phyloP scores from a whole-genome alignment of 495 filamentous ascomycete genomes.

The Aspergillus hancockii region DNA sequence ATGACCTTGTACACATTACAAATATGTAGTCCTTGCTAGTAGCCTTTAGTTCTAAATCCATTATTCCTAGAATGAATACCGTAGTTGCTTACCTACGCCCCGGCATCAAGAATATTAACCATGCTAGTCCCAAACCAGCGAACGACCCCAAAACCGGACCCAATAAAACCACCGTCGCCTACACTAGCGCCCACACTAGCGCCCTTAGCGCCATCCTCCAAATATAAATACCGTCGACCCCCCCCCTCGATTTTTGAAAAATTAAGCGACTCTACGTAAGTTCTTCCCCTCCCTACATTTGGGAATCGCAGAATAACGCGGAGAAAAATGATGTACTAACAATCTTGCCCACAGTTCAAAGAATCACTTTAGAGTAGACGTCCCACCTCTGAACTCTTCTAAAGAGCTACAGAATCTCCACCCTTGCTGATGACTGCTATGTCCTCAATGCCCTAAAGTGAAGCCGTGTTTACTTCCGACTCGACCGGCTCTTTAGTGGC shows the following conservation, averaged over 20 bases:
- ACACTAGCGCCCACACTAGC: constrained; percentile 25
- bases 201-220: neutral
- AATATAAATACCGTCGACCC: constrained; percentile 27
- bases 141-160: too few species aligned
- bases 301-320: constrained; percentile 9
- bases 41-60: too few species aligned
- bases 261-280: constrained; percentile 67
- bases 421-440: constrained; percentile 71
- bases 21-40: constrained; percentile 6
- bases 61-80: neutral
- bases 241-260: constrained; percentile 30
- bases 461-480: constrained; percentile 62
- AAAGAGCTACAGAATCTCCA: constrained; percentile 75
- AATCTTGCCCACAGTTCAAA: constrained; percentile 59
- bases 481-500: constrained; percentile 33
- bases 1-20: constrained; percentile 5
- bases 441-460: constrained; percentile 73
- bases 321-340: constrained; percentile 28
- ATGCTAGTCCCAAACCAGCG: too few species aligned
- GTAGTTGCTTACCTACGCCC: too few species aligned
- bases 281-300: constrained; percentile 43
- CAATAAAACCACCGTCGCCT: constrained; percentile 29
- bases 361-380: constrained; percentile 92
- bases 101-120: too few species aligned
- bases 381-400: constrained; percentile 76